Evolutionary conservation across 2,329 filamentous ascomycete species (phyloP).

Genomic region (Neobulgaria alba): DNA sequence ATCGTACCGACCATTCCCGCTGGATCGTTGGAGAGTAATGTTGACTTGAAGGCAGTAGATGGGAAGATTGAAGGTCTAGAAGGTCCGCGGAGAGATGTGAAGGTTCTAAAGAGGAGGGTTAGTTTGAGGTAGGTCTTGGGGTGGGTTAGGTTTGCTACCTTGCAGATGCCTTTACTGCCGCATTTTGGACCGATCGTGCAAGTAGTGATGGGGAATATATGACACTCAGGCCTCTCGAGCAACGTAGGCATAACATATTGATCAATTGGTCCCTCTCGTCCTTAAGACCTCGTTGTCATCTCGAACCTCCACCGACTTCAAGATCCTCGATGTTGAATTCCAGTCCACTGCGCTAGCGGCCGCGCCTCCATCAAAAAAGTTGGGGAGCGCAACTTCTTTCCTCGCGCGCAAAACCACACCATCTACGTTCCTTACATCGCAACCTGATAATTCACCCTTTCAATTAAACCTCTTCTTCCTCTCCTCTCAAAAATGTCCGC

Average conservation of each 20-base stretch:
- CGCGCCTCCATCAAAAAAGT: neutral
- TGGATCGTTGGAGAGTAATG: neutral
- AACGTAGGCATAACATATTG: conserved; percentile 27
- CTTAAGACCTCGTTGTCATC: neutral
- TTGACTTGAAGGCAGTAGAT: conserved; percentile 9
- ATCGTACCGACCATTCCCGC: neutral
- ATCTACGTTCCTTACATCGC: too few species aligned
- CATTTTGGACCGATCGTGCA: conserved; percentile 6
- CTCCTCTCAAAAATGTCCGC: conserved; percentile 21
- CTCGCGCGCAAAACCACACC: too few species aligned
- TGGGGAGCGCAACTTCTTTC: neutral
- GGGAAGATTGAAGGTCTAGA: conserved; percentile 23
- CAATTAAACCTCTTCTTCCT: neutral
- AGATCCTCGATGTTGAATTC: neutral
- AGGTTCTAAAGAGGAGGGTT: conserved; percentile 19
- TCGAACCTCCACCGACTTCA: neutral
- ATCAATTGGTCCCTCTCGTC: conserved; percentile 3
- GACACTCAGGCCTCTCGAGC: conserved; percentile 18
- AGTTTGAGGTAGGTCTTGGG: neutral
- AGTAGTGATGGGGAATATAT: conserved; percentile 7
- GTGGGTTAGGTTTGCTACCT: conserved; percentile 13
- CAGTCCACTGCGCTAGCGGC: neutral
- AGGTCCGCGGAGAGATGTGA: conserved; percentile 24
- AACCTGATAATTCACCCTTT: neutral
- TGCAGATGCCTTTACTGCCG: conserved; percentile 10